Percentiles rank a stretch among this genome's conserved stretches.
Conservation (phyloP, 257 asterid genomes). For the Catharanthus roseus region DNA sequence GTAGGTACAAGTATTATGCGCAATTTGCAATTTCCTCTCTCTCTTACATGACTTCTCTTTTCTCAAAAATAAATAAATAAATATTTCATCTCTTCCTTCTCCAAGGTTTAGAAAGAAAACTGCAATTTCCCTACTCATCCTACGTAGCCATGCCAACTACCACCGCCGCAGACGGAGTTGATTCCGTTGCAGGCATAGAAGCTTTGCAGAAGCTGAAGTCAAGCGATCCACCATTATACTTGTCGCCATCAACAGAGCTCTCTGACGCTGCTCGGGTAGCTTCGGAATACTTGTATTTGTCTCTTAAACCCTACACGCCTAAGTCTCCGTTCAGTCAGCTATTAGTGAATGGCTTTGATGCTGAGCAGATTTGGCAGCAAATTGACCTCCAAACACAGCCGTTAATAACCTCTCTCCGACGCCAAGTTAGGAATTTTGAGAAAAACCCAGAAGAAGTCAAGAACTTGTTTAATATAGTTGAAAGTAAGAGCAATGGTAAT, state of each 20-base stretch:
- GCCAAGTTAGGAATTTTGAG: conserved; percentile 57
- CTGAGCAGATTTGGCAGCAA: conserved; percentile 95
- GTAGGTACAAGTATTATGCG: too few species aligned
- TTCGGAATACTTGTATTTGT: conserved; percentile 46
- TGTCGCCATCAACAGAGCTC: conserved; percentile 62
- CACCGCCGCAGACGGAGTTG: conserved; percentile 17
- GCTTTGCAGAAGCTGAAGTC: conserved; percentile 56
- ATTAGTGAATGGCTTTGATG: conserved; percentile 55
- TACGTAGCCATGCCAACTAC: conserved; percentile 18
- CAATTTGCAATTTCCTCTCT: too few species aligned
- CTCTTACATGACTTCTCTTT: too few species aligned
- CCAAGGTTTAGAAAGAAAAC: too few species aligned
- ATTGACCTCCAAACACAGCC: conserved; percentile 82
- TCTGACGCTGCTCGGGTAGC: conserved; percentile 68
- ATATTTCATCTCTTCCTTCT: too few species aligned
- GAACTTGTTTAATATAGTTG: conserved; percentile 35
- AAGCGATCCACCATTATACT: conserved; percentile 58
- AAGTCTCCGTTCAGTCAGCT: conserved; percentile 56
- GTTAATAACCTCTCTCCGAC: conserved; percentile 51
- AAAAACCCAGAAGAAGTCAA: conserved; percentile 51
- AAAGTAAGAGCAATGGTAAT: conserved; percentile 6
- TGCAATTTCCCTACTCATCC: too few species aligned
- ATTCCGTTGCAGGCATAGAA: conserved; percentile 22
- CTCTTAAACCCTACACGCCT: conserved; percentile 59
- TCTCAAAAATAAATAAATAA: too few species aligned